A percentile compares a stretch with the other conserved stretches of the same genome.
Evolutionary conservation across 441 rosid species (phyloP).

Genomic region (Croton laevigatus): DNA sequence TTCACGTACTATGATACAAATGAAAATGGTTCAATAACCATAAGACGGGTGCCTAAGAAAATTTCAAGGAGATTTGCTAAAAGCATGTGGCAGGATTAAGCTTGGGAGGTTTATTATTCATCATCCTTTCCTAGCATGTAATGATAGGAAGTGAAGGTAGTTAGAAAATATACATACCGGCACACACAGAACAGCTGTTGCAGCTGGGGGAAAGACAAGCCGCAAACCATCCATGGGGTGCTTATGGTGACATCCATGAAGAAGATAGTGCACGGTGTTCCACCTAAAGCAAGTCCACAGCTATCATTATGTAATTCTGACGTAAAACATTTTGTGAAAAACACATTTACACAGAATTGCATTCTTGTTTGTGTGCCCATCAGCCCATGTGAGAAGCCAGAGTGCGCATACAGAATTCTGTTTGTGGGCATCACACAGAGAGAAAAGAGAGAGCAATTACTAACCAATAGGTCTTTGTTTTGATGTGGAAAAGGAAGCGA

Average conservation of each 20-base stretch:
- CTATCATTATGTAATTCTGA: too few relatives aligned
- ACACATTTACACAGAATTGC: too few relatives aligned
- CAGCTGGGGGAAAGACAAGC: conserved; percentile 97
- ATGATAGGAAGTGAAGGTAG: not conserved
- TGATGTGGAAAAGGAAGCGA: conserved; percentile 91
- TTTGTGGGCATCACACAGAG: too few relatives aligned
- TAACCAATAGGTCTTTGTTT: conserved; percentile 85
- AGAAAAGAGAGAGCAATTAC: conserved; percentile 21
- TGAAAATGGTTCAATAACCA: not conserved
- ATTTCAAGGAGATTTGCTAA: not conserved
- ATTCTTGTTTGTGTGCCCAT: too few relatives aligned
- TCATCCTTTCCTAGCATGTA: not conserved
- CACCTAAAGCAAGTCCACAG: conserved; percentile 47
- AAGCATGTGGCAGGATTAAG: not conserved
- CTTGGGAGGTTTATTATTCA: not conserved
- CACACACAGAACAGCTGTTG: conserved; percentile 66
- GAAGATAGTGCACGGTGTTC: conserved; percentile 86
- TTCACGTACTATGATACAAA: too few relatives aligned
- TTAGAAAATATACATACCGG: conserved; percentile 58
- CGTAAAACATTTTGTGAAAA: too few relatives aligned
- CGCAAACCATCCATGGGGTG: conserved; percentile 97
- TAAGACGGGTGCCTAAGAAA: not conserved
- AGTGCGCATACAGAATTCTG: too few relatives aligned
- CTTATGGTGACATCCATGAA: conserved; percentile 99
- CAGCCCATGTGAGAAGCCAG: too few relatives aligned